phyloP scores from a whole-genome alignment of 139 green algal species.

The Tetradesmus obliquus region DNA sequence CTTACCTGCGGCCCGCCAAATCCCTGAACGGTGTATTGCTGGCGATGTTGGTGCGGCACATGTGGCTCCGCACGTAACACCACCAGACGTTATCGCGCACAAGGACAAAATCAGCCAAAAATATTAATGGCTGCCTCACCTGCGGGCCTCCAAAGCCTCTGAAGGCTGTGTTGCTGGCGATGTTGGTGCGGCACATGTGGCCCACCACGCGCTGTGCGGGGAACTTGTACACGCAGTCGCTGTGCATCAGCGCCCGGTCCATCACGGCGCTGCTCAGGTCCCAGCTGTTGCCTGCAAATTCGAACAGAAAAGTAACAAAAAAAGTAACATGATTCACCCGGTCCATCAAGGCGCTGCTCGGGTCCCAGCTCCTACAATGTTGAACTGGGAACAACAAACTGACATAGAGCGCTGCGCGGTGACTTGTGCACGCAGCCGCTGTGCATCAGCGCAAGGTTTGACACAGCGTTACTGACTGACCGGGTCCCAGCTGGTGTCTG shows the following conservation, averaged over 20 bases:
- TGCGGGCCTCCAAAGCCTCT: conserved; percentile 94
- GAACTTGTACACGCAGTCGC: conserved; percentile 80
- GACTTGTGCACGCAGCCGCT: conserved; percentile 69
- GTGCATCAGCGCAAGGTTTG: conserved; percentile 84
- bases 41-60: conserved; percentile 90
- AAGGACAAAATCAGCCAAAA: too few relatives aligned
- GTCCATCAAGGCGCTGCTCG: conserved; percentile 88
- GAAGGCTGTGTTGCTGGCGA: conserved; percentile 79
- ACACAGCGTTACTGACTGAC: conserved; percentile 71
- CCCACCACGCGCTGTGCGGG: conserved; percentile 79
- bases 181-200: conserved; percentile 88
- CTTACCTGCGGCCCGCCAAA: conserved; percentile 95
- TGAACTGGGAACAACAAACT: too few relatives aligned
- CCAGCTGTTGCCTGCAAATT: conserved; percentile 74
- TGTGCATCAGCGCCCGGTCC: conserved; percentile 93
- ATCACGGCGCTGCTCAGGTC: conserved; percentile 89
- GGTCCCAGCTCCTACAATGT: conserved; percentile 91
- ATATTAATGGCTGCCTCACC: too few relatives aligned
- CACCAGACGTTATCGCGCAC: too few relatives aligned
- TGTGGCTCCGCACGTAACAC: conserved; percentile 68
- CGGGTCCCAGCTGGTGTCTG: conserved; percentile 89
- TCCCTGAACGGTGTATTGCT: conserved; percentile 77
- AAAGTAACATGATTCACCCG: conserved; percentile 57
- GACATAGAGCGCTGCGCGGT: too few relatives aligned
- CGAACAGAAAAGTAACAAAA: background rate